phyloP scores from a whole-genome alignment of 164 flowering plant genomes.

The Berberis vulgaris region DNA sequence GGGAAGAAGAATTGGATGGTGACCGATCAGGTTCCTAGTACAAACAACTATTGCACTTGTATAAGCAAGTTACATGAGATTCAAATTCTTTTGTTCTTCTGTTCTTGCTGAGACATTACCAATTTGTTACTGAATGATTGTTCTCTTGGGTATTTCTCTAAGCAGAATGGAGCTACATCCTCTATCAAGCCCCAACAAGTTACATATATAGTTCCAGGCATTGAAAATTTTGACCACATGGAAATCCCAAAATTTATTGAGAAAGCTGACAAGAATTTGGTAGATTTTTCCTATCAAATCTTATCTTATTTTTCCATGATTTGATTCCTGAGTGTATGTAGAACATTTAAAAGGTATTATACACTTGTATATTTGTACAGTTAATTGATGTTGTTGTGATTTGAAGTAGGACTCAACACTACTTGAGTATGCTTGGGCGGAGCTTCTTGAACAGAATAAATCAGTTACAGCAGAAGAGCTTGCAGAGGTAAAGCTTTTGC shows the following conservation, averaged over 20 bases:
- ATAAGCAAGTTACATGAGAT: conserved; percentile 6
- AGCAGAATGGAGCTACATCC: conserved; percentile 70
- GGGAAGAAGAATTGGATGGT: conserved; percentile 98
- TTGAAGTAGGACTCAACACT: conserved; percentile 59
- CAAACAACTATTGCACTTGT: conserved; percentile 30
- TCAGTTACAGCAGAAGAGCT: conserved; percentile 69
- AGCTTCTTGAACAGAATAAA: conserved; percentile 74
- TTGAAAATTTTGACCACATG: conserved; percentile 52
- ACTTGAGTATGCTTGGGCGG: conserved; percentile 91
- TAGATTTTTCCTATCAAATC: conserved; percentile 21
- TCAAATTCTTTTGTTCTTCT: conserved; percentile 26
- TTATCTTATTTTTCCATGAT: background rate
- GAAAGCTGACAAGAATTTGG: conserved; percentile 64
- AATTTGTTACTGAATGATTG: conserved; percentile 5
- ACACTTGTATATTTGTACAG: background rate
- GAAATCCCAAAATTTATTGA: conserved; percentile 56
- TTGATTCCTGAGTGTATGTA: background rate
- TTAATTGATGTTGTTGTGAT: conserved; percentile 3
- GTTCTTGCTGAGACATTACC: conserved; percentile 3
- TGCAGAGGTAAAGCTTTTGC: conserved; percentile 61
- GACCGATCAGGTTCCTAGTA: conserved; percentile 70
- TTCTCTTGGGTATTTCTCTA: background rate
- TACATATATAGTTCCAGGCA: conserved; percentile 80
- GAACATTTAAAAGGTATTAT: too few relatives aligned
- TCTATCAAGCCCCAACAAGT: conserved; percentile 93